Evolutionary conservation across 2,329 filamentous ascomycete species (phyloP).

Genomic region (Apiospora koreana): DNA sequence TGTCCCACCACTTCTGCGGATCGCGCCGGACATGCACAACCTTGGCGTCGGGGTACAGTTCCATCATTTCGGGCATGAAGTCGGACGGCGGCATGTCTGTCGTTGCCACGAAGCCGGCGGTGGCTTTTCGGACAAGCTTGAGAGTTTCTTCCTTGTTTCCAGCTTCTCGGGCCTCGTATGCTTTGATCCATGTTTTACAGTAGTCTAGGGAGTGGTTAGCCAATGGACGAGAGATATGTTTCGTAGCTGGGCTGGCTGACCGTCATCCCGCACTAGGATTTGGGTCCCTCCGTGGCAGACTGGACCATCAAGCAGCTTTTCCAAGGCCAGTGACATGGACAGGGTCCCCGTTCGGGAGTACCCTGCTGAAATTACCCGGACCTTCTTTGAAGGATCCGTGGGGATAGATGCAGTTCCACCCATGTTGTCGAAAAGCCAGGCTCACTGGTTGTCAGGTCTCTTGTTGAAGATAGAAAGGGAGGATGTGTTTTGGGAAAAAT

Average conservation of each 20-base stretch:
- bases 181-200: conserved; percentile 15
- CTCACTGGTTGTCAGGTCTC: neutral
- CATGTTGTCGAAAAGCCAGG: neutral
- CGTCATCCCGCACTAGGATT: conserved; percentile 33
- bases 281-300: conserved; percentile 50
- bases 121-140: conserved; percentile 23
- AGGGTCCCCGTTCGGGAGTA: conserved; percentile 50
- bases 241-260: conserved; percentile 24
- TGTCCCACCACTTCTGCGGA: conserved; percentile 23
- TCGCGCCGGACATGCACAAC: neutral
- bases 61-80: neutral
- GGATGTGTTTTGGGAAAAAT: too few relatives aligned
- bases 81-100: conserved; percentile 18
- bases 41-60: conserved; percentile 6
- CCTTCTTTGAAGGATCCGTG: neutral
- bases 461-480: too few relatives aligned
- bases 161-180: conserved; percentile 24
- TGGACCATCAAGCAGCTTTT: conserved; percentile 47
- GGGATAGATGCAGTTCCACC: neutral
- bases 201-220: neutral
- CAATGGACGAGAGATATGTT: conserved; percentile 10
- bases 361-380: conserved; percentile 43
- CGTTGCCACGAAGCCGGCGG: conserved; percentile 23
- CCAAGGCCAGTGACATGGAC: conserved; percentile 48
- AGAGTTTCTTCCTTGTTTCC: conserved; percentile 23